A percentile compares a stretch with the other conserved stretches of the same genome.
These are phyloP conservation scores for Coemansia sp. DNA, from an alignment of 192 early-diverging fungal species.

Conservation along the genomic window DNA sequence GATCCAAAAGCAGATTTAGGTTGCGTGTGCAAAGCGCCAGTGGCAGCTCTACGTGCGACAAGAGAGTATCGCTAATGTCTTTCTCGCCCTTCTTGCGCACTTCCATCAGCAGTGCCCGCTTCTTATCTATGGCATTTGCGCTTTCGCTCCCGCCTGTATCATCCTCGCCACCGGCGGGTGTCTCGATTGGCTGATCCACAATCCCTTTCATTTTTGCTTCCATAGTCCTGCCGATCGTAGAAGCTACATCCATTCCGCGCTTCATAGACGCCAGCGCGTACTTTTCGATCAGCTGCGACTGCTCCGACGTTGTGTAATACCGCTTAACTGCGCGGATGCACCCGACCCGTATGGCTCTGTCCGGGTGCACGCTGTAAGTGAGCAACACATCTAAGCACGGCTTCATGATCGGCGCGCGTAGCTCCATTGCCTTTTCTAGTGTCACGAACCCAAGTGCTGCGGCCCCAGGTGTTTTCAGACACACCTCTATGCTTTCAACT, in stretches of 20 bases:
- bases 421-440: constrained; percentile 44
- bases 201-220: neutral
- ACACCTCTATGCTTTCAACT: constrained; percentile 23
- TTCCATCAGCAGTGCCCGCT: constrained; percentile 12
- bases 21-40: constrained; percentile 51
- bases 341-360: constrained; percentile 33
- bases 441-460: constrained; percentile 35
- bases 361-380: constrained; percentile 34
- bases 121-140: constrained; percentile 8
- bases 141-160: neutral
- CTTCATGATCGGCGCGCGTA: constrained; percentile 37
- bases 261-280: constrained; percentile 17
- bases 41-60: constrained; percentile 33
- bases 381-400: constrained; percentile 36
- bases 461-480: constrained; percentile 21
- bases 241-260: constrained; percentile 13
- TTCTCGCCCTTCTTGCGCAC: constrained; percentile 23
- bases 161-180: neutral
- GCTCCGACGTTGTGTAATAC: constrained; percentile 20
- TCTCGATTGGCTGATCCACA: constrained; percentile 1
- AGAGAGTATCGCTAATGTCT: constrained; percentile 20
- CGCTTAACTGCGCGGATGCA: constrained; percentile 47
- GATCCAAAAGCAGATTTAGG: constrained; percentile 19
- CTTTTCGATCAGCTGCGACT: constrained; percentile 28
- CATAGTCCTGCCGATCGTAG: neutral